Base-by-base conservation (phyloP, 176 grass and related monocot genomes). In the Oryza meyeriana region DNA sequence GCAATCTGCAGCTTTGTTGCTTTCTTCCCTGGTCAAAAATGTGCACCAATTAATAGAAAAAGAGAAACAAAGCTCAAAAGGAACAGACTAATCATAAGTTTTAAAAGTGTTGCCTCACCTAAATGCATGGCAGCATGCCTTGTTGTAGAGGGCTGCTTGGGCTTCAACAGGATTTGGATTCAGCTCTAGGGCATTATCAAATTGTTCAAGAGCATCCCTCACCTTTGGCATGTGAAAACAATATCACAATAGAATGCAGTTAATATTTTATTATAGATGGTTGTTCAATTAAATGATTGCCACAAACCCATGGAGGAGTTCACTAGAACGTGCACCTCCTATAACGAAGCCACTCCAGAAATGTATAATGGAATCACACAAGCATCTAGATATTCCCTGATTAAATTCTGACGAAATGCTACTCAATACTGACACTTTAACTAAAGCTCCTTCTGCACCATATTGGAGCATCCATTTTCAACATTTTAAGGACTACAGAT, bases 101-200 rank as follows among this genome's bases (percentile, higher is more conserved):
- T 32, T 72, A 20, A 59, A 17, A 18, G 27, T 72, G 33, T 11
- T 25, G 55, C 52, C 69, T 94, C 27, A 98, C 95, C 88, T 95
- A 88, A 91, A 98, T 5, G 92, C 87, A 95, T 98, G 95, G 90
- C 95, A 95, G 87, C 92, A 98, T 57, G 90, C 95, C 85, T 95
- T 98, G 73, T 98, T 98, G 80, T 98, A 98, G 9, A 91, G 48
- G 0, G 96, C 96, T 85, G 96, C 96, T 83, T 95, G 96, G 76
- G 89, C 90, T 93, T 93, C 90, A 2, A 84, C 65, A 38, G 90
- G 82, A 83, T 93, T 93, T 83, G 96, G 96, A 91, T 95, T 72
- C 73, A 95, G 81, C 75, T 87, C 74, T 73, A 95, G 89, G 8
- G 93, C 93, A 85, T 79, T 88, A 20, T 93, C 96, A 78, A 98